phyloP scores from a whole-genome alignment of 441 rosid genomes.

The Brassica hybrid region DNA sequence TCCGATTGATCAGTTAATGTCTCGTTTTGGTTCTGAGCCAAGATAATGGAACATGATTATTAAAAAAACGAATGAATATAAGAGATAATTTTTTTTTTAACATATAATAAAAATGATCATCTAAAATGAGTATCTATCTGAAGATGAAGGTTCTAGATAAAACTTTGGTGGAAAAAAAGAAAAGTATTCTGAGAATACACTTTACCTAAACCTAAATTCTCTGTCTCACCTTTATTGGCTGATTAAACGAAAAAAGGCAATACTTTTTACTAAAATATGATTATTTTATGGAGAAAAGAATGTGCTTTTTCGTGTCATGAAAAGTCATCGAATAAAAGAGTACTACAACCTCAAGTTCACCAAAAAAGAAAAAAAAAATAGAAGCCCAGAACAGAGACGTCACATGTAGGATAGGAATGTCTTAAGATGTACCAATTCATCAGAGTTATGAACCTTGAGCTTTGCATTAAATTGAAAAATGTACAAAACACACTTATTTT shows the following conservation, averaged over 20 bases:
- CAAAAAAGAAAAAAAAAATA: neutral
- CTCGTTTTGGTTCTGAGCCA: conserved; percentile 34
- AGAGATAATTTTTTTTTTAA: neutral
- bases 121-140: conserved; percentile 12
- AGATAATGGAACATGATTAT: neutral
- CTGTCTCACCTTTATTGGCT: conserved; percentile 19
- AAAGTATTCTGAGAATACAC: conserved; percentile 23
- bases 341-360: conserved; percentile 5
- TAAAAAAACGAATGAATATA: neutral
- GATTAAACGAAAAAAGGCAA: conserved; percentile 1
- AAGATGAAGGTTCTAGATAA: conserved; percentile 28
- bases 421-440: neutral
- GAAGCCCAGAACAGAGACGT: neutral
- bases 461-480: neutral
- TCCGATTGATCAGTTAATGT: conserved; percentile 24
- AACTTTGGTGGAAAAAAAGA: conserved; percentile 19
- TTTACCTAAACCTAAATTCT: conserved; percentile 24
- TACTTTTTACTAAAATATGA: neutral
- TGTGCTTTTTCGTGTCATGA: conserved; percentile 36
- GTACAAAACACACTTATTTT: neutral
- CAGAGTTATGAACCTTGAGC: neutral
- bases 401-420: neutral
- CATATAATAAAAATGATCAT: neutral
- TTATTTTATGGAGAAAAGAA: conserved; percentile 21
- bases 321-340: conserved; percentile 19